Evolutionary conservation across 768 basidiomycete genomes (phyloP).

Genomic region (Lentinula detonsa): DNA sequence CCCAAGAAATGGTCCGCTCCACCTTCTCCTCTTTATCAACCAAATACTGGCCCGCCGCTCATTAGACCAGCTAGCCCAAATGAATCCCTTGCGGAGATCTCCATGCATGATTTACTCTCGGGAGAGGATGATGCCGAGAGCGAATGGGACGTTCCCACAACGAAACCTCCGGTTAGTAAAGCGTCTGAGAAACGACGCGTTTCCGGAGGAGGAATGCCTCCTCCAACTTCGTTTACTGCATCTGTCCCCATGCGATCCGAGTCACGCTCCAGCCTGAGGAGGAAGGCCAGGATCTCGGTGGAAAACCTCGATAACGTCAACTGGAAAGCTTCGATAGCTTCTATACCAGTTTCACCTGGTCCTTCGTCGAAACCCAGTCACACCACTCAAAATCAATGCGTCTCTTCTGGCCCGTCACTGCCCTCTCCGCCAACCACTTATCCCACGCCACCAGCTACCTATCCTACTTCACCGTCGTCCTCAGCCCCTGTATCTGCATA

Average conservation of each 20-base stretch:
- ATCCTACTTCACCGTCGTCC: neutral
- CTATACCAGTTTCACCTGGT: neutral
- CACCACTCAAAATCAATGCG: neutral
- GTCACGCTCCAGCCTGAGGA: neutral
- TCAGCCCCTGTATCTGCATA: neutral
- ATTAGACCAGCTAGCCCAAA: neutral
- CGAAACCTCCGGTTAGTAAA: neutral
- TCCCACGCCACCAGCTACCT: neutral
- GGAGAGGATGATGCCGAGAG: neutral
- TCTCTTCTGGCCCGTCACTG: neutral
- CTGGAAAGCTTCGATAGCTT: neutral
- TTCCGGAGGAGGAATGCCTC: neutral
- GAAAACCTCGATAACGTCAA: neutral
- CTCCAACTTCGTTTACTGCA: neutral
- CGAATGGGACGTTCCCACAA: conserved; percentile 4
- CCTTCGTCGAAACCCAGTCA: neutral
- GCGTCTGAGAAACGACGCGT: neutral
- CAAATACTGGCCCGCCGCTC: neutral
- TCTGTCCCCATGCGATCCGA: neutral
- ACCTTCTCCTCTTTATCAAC: neutral
- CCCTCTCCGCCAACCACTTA: neutral
- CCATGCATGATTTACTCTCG: conserved; percentile 3
- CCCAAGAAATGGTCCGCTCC: neutral
- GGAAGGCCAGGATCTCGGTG: conserved; percentile 1
- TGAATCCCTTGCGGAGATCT: conserved; percentile 4